phyloP scores from a whole-genome alignment of 306 rosid species.

The Quercus mongolica region DNA sequence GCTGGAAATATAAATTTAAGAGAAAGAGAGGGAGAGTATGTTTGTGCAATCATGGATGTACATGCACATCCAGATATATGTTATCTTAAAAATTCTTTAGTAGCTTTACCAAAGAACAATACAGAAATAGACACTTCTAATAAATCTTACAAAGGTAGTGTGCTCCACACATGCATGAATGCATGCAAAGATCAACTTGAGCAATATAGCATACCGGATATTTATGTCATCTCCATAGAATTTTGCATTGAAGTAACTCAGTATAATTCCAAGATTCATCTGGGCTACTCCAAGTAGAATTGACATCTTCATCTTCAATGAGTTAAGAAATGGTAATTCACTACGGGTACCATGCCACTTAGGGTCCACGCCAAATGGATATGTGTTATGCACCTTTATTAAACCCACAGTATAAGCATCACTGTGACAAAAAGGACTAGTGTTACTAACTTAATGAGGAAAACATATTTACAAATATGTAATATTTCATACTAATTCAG shows the following conservation, averaged over 20 bases:
- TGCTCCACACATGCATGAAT: background rate
- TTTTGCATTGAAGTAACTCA: constrained; percentile 80
- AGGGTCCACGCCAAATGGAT: constrained; percentile 98
- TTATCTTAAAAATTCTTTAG: background rate
- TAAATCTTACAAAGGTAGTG: background rate
- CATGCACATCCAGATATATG: background rate
- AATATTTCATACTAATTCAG: constrained; percentile 1
- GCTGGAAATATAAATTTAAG: background rate
- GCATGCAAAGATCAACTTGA: background rate
- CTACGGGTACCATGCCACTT: constrained; percentile 93
- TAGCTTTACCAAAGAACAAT: background rate
- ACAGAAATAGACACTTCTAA: background rate
- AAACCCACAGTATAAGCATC: constrained; percentile 73
- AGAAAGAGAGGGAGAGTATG: background rate
- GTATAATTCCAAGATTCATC: constrained; percentile 91
- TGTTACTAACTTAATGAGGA: constrained; percentile 3
- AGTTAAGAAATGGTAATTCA: constrained; percentile 93
- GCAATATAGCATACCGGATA: constrained; percentile 43
- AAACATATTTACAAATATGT: background rate
- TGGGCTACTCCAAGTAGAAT: constrained; percentile 93
- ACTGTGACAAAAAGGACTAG: constrained; percentile 31
- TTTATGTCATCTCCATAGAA: constrained; percentile 56
- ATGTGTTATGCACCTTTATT: constrained; percentile 67
- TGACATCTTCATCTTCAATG: constrained; percentile 98
- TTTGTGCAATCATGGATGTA: background rate